Evolutionary conservation across 2,329 filamentous ascomycete genomes (phyloP).

Genomic region (Penicillium brasilianum): DNA sequence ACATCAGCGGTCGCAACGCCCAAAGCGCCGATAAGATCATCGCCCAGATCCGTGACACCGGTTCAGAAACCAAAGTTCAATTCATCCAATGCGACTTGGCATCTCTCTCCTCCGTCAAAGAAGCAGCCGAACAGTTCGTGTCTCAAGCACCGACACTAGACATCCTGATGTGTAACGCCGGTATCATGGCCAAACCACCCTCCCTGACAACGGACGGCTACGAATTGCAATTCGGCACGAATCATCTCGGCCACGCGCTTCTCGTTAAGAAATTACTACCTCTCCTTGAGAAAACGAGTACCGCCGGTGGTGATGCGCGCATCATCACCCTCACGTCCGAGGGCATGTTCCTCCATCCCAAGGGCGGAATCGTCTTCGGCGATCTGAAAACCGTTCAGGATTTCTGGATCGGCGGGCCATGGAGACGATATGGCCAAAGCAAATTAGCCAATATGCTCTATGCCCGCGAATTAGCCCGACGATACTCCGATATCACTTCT

Average conservation of each 20-base stretch:
- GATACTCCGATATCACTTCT: conserved; percentile 44
- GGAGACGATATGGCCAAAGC: conserved; percentile 50
- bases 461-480: conserved; percentile 46
- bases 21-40: conserved; percentile 12
- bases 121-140: conserved; percentile 14
- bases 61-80: conserved; percentile 1
- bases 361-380: conserved; percentile 22
- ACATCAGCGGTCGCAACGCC: conserved; percentile 17
- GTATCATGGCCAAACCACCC: conserved; percentile 33
- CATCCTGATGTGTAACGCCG: conserved; percentile 39
- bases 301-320: conserved; percentile 19
- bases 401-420: conserved; percentile 27
- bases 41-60: background rate
- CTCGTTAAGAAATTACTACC: conserved; percentile 35
- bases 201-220: conserved; percentile 36
- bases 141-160: conserved; percentile 28
- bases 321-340: conserved; percentile 33
- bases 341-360: conserved; percentile 18
- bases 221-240: conserved; percentile 40
- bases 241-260: conserved; percentile 35
- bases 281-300: conserved; percentile 22
- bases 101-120: conserved; percentile 23
- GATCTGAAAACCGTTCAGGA: conserved; percentile 18
- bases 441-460: conserved; percentile 58
- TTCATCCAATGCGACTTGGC: conserved; percentile 21